Evolutionary conservation across 345 rosid genomes (phyloP).

Genomic region (Stellera chamaejasme): DNA sequence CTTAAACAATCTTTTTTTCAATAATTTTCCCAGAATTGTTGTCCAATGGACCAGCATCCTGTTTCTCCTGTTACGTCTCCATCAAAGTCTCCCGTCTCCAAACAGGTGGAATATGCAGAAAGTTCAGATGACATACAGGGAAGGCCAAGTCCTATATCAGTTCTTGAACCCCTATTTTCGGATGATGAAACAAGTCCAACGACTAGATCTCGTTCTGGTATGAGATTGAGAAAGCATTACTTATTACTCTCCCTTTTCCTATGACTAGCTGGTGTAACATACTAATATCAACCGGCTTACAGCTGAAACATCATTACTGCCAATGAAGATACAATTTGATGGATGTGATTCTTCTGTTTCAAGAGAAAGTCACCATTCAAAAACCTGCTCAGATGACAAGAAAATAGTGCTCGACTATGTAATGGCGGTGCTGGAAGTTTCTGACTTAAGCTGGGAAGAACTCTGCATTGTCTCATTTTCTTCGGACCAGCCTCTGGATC

Average conservation of each 20-base stretch:
- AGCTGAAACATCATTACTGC: slow-evolving; percentile 45
- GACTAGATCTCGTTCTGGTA: slow-evolving; percentile 53
- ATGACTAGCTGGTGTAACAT: not conserved
- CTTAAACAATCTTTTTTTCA: slow-evolving; percentile 2
- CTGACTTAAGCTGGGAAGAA: slow-evolving; percentile 64
- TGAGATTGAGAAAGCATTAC: slow-evolving; percentile 5
- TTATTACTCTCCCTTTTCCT: slow-evolving; percentile 2
- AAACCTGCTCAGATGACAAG: slow-evolving; percentile 37
- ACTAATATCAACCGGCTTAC: slow-evolving; percentile 25
- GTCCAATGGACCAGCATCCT: slow-evolving; percentile 22
- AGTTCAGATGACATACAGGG: slow-evolving; percentile 34
- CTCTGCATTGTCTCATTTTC: slow-evolving; percentile 48
- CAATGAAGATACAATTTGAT: slow-evolving; percentile 58
- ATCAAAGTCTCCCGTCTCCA: slow-evolving; percentile 26
- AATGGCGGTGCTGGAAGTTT: slow-evolving; percentile 42
- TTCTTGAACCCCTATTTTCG: slow-evolving; percentile 60
- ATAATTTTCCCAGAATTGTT: slow-evolving; percentile 34
- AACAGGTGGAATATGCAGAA: slow-evolving; percentile 39
- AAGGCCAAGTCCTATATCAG: slow-evolving; percentile 85
- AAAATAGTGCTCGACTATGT: slow-evolving; percentile 39
- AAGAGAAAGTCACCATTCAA: slow-evolving; percentile 23
- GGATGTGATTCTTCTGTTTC: slow-evolving; percentile 31
- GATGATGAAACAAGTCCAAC: slow-evolving; percentile 64
- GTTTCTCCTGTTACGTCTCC: slow-evolving; percentile 42
- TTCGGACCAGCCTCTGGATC: slow-evolving; percentile 58